Base-by-base conservation (phyloP, 768 basidiomycete species). In the Tubosaeta sp. region DNA sequence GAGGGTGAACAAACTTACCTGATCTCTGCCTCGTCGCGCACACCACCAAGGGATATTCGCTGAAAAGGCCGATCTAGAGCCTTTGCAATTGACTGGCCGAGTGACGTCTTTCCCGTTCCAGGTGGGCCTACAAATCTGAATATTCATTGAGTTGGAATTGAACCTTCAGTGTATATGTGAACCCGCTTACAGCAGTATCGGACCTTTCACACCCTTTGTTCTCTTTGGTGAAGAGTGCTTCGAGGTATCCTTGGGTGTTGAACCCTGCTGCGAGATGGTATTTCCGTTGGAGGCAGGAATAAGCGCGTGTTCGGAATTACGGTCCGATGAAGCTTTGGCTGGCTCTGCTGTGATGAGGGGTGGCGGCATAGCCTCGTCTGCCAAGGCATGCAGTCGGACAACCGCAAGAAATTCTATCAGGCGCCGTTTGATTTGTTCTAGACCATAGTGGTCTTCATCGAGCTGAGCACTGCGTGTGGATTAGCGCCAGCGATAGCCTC, bases 371-470 rank as follows among this genome's bases (percentile, higher is more conserved):
- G 55, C 30, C 29, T 59, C 62, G 42, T 63, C 56, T 1, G 62
- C 53, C 18, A 73, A 54, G 8, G 72, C 69, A 39, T 72, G 73
- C 44, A 83, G 69, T 53, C 90, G 73, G 30, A 94, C 85, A 11
- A 96, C 87, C 0, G 91, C 93, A 35, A 97, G 79, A 65, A 92
- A 96, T 62, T 96, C 94, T 41, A 95, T 87, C 3, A 95, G 69
- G 10, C 94, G 77, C 56, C 89, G 85, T 76, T 96, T 97, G 66
- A 97, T 86, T 66, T 89, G 90, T 51, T 94, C 90, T 16, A 97
- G 74, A 1, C 94, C 94, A 59, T 85, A 95, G 66, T 97, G 94
- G 53, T 95, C 94, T 12, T 82, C 76, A 59, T 97, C 93, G 9
- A 97, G 81, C 63, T 90, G 91, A 19, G 73, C 73, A 21, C 69